Conservation (phyloP, 1,284 basidiomycete species). For the Porodaedalea pini region DNA sequence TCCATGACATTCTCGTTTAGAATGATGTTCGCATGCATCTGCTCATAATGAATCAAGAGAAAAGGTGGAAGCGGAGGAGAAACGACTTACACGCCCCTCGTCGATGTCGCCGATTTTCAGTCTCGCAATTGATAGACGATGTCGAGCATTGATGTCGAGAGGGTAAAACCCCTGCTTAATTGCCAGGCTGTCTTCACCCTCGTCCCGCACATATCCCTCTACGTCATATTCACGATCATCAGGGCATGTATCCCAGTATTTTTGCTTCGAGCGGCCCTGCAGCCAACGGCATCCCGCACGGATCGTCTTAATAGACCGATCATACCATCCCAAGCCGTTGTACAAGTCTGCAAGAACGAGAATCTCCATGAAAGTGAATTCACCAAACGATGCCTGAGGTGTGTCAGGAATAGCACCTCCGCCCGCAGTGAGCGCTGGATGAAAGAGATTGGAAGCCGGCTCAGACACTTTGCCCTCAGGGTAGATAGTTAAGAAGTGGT, state of each 20-base stretch:
- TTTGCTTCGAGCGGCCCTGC: constrained; percentile 73
- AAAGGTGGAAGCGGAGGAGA: constrained; percentile 1
- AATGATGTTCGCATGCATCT: constrained; percentile 77
- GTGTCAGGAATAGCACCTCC: constrained; percentile 27
- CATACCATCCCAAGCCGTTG: constrained; percentile 66
- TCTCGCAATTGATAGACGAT: constrained; percentile 83
- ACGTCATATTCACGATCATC: constrained; percentile 90
- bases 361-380: constrained; percentile 61
- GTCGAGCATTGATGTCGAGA: constrained; percentile 79
- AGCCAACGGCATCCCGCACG: constrained; percentile 84
- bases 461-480: constrained; percentile 32
- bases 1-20: constrained; percentile 68
- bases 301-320: constrained; percentile 68
- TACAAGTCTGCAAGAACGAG: constrained; percentile 84
- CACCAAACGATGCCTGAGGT: constrained; percentile 38
- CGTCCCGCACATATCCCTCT: constrained; percentile 26
- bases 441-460: constrained; percentile 36
- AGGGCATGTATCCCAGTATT: constrained; percentile 76
- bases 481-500: constrained; percentile 32
- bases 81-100: constrained; percentile 67
- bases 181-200: constrained; percentile 17
- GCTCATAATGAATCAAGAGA: not conserved
- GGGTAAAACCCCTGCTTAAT: constrained; percentile 50
- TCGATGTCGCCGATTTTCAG: constrained; percentile 77
- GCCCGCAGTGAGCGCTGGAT: constrained; percentile 35